Evolutionary conservation across 2,329 filamentous ascomycete species (phyloP).

Genomic region (Colletotrichum noveboracense): DNA sequence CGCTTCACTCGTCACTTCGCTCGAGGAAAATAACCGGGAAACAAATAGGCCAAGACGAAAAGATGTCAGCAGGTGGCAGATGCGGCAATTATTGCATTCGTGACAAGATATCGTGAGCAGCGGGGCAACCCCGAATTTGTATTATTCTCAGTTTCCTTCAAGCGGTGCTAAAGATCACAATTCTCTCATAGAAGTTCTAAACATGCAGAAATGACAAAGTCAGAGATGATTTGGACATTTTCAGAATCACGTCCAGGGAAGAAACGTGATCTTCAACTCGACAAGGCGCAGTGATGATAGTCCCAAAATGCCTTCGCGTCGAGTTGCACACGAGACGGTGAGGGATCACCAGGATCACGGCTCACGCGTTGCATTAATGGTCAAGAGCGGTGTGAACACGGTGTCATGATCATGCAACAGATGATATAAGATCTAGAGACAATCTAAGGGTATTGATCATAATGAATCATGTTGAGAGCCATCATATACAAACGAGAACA

Average conservation of each 20-base stretch:
- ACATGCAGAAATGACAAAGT: not conserved
- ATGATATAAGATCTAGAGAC: slow-evolving; percentile 10
- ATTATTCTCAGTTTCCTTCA: not conserved
- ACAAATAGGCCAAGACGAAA: not conserved
- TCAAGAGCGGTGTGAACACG: not conserved
- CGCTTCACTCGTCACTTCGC: not conserved
- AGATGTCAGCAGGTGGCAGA: not conserved
- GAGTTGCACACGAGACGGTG: not conserved
- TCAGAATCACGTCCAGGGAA: not conserved
- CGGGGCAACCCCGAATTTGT: fast-evolving
- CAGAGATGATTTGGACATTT: not conserved
- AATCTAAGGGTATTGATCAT: slow-evolving; percentile 20
- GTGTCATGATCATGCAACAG: not conserved
- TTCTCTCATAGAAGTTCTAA: not conserved
- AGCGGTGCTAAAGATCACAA: not conserved
- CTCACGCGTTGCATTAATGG: not conserved
- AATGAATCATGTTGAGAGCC: slow-evolving; percentile 11
- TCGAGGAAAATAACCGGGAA: no score
- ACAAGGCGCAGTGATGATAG: fast-evolving
- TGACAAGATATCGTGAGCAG: not conserved
- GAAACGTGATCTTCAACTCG: fast-evolving
- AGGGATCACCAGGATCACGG: not conserved
- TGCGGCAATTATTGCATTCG: not conserved
- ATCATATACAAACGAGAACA: slow-evolving; percentile 3
- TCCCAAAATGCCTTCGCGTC: not conserved